Evolutionary conservation across 805 yeast genomes (phyloP).

Genomic region (Nakazawaea pomicola): DNA sequence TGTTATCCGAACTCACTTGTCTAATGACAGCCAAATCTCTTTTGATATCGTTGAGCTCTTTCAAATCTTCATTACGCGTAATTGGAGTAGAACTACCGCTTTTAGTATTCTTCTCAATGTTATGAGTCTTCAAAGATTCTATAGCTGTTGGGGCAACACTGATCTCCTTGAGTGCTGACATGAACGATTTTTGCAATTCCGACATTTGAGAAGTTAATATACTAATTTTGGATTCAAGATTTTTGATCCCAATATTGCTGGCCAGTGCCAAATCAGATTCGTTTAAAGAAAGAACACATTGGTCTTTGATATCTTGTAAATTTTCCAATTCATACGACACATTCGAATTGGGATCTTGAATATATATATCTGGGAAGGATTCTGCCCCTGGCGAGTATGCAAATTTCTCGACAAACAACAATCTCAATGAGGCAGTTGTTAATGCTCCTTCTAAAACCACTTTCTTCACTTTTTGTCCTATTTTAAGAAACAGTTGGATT

Average conservation of each 20-base stretch:
- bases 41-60: constrained; percentile 40
- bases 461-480: constrained; percentile 52
- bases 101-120: constrained; percentile 18
- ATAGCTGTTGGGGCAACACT: no score
- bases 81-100: constrained; percentile 13
- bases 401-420: constrained; percentile 81
- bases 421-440: constrained; percentile 49
- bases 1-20: constrained; percentile 47
- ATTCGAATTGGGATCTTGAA: constrained; percentile 53
- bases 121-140: no score
- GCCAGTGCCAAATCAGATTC: constrained; percentile 30
- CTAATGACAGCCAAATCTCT: constrained; percentile 56
- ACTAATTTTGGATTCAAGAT: constrained; percentile 23
- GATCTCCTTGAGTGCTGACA: constrained; percentile 10
- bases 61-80: constrained; percentile 12
- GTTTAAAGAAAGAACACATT: constrained; percentile 54
- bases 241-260: constrained; percentile 19
- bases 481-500: constrained; percentile 39
- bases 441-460: constrained; percentile 39
- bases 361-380: constrained; percentile 72
- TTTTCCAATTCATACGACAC: constrained; percentile 76
- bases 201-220: constrained; percentile 22
- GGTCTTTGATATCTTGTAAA: constrained; percentile 53
- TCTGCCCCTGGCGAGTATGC: constrained; percentile 73
- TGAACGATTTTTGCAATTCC: constrained; percentile 19